Evolutionary conservation across 2,329 filamentous ascomycete genomes (phyloP).

Genomic region (Epichloe amarillans): DNA sequence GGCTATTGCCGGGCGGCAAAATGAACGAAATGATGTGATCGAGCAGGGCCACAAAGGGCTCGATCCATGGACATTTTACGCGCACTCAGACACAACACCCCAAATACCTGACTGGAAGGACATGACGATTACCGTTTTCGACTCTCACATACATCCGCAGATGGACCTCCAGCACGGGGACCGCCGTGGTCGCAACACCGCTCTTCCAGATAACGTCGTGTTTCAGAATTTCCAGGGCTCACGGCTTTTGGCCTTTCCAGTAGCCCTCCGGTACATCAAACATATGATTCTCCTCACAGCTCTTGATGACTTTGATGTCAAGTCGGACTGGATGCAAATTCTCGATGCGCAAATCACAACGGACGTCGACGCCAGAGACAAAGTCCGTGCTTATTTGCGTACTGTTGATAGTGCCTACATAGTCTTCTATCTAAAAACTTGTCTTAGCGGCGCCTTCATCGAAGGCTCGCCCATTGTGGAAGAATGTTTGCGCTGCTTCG

Average conservation of each 20-base stretch:
- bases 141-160: constrained; percentile 18
- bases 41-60: constrained; percentile 86
- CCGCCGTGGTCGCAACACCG: not conserved
- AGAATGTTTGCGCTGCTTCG: constrained; percentile 37
- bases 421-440: constrained; percentile 34
- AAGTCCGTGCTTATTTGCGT: constrained; percentile 41
- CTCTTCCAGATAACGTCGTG: constrained; percentile 7
- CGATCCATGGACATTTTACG: constrained; percentile 47
- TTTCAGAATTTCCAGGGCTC: constrained; percentile 35
- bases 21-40: constrained; percentile 66
- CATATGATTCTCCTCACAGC: constrained; percentile 38
- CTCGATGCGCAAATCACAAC: constrained; percentile 61
- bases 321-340: constrained; percentile 74
- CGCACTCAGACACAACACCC: constrained; percentile 28
- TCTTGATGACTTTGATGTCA: constrained; percentile 39
- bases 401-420: constrained; percentile 25
- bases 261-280: constrained; percentile 56
- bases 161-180: not conserved
- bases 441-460: constrained; percentile 42
- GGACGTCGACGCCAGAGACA: constrained; percentile 49
- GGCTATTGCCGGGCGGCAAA: constrained; percentile 52
- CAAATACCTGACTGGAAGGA: constrained; percentile 37
- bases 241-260: constrained; percentile 44
- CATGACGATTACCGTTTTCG: constrained; percentile 37
- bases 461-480: constrained; percentile 29